Conservation (phyloP, 2,329 filamentous ascomycete species). For the Dendrostoma leiphaemia region DNA sequence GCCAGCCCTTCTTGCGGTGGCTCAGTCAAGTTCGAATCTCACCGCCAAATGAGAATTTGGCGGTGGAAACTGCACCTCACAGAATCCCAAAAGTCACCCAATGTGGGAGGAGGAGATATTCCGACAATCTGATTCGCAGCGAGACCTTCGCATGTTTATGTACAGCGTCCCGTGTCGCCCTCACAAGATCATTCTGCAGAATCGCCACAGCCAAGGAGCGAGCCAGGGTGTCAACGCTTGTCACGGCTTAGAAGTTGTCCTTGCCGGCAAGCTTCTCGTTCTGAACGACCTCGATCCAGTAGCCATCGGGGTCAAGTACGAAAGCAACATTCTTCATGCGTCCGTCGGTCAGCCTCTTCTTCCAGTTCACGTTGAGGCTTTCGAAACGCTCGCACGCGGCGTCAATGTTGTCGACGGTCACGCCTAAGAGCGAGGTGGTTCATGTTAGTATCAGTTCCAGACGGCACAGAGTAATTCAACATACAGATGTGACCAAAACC, state of each 20-base stretch:
- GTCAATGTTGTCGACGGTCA: conserved; percentile 85
- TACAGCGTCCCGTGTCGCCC: neutral
- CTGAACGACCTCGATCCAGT: conserved; percentile 80
- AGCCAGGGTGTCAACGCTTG: neutral
- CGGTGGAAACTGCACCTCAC: too few relatives aligned
- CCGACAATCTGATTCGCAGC: neutral
- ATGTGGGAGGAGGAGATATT: neutral
- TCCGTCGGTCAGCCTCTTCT: conserved; percentile 92
- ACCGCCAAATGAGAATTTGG: too few relatives aligned
- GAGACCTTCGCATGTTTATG: neutral
- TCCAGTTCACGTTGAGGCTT: conserved; percentile 78
- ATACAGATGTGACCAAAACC: conserved; percentile 92
- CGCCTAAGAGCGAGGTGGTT: conserved; percentile 44
- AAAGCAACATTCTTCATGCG: conserved; percentile 94
- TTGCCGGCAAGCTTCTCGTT: conserved; percentile 65
- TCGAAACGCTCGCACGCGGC: conserved; percentile 87
- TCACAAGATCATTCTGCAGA: too few relatives aligned
- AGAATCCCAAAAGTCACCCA: too few relatives aligned
- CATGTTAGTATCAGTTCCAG: neutral
- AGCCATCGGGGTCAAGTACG: conserved; percentile 81
- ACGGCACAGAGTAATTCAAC: conserved; percentile 27
- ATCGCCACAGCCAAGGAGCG: too few relatives aligned
- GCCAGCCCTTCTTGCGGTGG: too few relatives aligned
- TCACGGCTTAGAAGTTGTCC: conserved; percentile 46
- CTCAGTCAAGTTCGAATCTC: too few relatives aligned